These are phyloP conservation scores for Pyropia yezoensis DNA, from an alignment of 23 red algal species.

Conservation along the genomic window DNA sequence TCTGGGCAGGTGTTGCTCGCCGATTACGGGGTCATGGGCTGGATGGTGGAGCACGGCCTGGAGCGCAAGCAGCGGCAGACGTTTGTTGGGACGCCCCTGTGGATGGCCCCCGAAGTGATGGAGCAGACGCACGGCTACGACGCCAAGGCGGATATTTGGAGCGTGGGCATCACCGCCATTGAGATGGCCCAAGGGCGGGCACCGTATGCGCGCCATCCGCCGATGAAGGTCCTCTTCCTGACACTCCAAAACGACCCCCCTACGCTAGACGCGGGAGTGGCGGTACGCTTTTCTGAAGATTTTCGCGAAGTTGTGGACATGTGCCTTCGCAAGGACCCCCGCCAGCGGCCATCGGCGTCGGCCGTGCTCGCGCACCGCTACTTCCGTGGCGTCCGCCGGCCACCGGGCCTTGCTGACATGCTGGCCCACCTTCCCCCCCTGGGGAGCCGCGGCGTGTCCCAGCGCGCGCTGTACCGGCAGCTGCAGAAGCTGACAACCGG, in stretches of 20 bases:
- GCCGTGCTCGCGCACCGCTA: constrained; percentile 69
- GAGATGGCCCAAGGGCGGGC: constrained; percentile 85
- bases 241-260: constrained; percentile 87
- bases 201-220: constrained; percentile 59
- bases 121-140: constrained; percentile 92
- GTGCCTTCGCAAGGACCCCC: constrained; percentile 86
- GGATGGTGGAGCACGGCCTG: constrained; percentile 90
- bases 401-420: constrained; percentile 35
- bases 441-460: constrained; percentile 41
- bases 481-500: constrained; percentile 31
- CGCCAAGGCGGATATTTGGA: constrained; percentile 99
- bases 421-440: constrained; percentile 49
- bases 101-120: constrained; percentile 99
- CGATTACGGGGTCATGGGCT: constrained; percentile 91
- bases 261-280: constrained; percentile 33
- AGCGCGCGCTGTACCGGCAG: constrained; percentile 46
- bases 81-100: constrained; percentile 95
- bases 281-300: constrained; percentile 41
- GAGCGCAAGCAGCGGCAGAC: constrained; percentile 88
- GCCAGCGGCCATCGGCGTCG: constrained; percentile 50
- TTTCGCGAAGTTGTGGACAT: constrained; percentile 72
- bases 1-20: constrained; percentile 73
- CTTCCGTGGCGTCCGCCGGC: constrained; percentile 54
- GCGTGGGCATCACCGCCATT: constrained; percentile 83
- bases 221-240: constrained; percentile 85